Base-by-base conservation (phyloP, 768 basidiomycete species). In the Cantharellus cinnabarinus region DNA sequence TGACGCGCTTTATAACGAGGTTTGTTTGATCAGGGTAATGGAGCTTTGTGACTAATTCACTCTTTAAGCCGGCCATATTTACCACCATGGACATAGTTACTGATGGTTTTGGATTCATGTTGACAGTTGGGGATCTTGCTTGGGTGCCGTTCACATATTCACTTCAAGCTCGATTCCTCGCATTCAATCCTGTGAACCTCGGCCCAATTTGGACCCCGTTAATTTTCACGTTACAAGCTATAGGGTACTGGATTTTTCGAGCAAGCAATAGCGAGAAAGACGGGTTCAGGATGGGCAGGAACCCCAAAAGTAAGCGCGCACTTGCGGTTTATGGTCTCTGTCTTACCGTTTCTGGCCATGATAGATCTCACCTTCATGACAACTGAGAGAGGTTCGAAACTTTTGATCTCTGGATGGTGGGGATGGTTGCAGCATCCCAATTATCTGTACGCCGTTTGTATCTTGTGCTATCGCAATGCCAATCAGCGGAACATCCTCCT, bases 21-120 rank as follows among this genome's bases (percentile, higher is more conserved):
- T 86, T 51, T 42, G 74, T 65, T 48, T 15, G 5, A 40, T 7
- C 10, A 5, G 15, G 10, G 15, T 41, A 3, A 38, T 20, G 61
- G 40, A 20, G 4, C 38, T 1, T 52, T 35, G 1, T 44, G 61
- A 15, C n/a, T 15, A 41, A 14, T 56, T 53, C 50, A 20, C 5
- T 4, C 50, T 2, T n/a, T 4, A 63, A 95, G 89, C 78, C 86
- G 2, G 84, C 87, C 5, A 77, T 99, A 63, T 76, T 98, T 60
- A 93, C 89, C 0, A 90, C 85, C 2, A 99, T 99, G 88, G 95
- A 99, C 67, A 93, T 99, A 67, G 93, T 84, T 2, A 87, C 86
- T 5, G 95, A 99, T 65, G 95, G 95, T 5, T 97, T 98, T 66
- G 95, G 95, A 4, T 97, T 91, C 77, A 99, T 99, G 95, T 83